A percentile compares a stretch with the other conserved stretches of the same genome.
phyloP scores from a whole-genome alignment of 164 flowering plant genomes.

The Liquidambar formosana region DNA sequence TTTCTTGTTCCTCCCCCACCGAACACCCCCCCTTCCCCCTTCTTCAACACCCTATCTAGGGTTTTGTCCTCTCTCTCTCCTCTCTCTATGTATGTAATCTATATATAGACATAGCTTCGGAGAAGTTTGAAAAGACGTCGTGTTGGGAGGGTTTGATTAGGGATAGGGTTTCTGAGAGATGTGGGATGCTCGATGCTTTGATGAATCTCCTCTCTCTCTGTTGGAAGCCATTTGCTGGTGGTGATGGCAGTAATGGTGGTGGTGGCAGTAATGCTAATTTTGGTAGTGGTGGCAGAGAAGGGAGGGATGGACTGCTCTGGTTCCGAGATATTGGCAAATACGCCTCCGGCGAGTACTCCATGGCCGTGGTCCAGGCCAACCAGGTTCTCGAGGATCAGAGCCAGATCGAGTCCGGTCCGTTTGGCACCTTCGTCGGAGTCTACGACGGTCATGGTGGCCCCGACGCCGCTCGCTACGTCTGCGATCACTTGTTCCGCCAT shows the following conservation, averaged over 20 bases:
- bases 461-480: slow-evolving; percentile 59
- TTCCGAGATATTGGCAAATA: slow-evolving; percentile 47
- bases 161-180: slow-evolving; percentile 50
- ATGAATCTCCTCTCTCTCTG: slow-evolving; percentile 65
- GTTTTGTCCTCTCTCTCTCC: slow-evolving; percentile 10
- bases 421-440: slow-evolving; percentile 74
- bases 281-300: slow-evolving; percentile 29
- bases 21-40: slow-evolving; percentile 20
- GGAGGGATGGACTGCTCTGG: slow-evolving; percentile 58
- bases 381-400: slow-evolving; percentile 75
- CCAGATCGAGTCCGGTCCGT: slow-evolving; percentile 71
- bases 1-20: slow-evolving; percentile 34
- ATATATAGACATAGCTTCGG: no score
- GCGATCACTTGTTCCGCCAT: slow-evolving; percentile 56
- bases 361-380: slow-evolving; percentile 76
- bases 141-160: slow-evolving; percentile 4
- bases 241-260: slow-evolving; percentile 6
- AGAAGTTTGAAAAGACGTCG: no score
- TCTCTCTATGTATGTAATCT: not conserved
- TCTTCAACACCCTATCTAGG: slow-evolving; percentile 7
- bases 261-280: not conserved
- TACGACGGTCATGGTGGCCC: slow-evolving; percentile 86
- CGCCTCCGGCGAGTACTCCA: slow-evolving; percentile 60
- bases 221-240: slow-evolving; percentile 57
- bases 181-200: slow-evolving; percentile 68